Percentiles rank a stretch among this genome's conserved stretches.
Evolutionary conservation across 805 yeast species (phyloP).

Genomic region (Saturnispora halmiae): DNA sequence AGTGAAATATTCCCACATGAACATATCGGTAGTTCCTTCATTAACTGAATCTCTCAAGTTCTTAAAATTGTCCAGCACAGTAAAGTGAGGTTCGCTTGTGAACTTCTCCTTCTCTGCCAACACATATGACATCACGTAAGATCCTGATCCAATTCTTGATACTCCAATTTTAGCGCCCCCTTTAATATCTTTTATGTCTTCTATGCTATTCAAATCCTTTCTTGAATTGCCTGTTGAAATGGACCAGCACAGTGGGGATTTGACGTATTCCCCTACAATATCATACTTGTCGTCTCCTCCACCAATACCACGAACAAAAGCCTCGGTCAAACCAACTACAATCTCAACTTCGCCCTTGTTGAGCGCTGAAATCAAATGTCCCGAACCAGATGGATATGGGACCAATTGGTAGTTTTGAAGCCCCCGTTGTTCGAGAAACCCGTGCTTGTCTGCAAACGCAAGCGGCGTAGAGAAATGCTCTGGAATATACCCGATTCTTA

Average conservation of each 20-base stretch:
- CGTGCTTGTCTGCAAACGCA: constrained; percentile 56
- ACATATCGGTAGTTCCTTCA: constrained; percentile 56
- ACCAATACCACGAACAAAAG: constrained; percentile 74
- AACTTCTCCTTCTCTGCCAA: constrained; percentile 55
- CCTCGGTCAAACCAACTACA: constrained; percentile 88
- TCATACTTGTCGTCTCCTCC: constrained; percentile 55
- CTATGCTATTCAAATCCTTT: constrained; percentile 40
- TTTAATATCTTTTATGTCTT: constrained; percentile 39
- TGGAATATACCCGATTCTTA: constrained; percentile 75
- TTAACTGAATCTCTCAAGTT: constrained; percentile 78
- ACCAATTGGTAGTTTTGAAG: constrained; percentile 47
- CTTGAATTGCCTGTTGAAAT: constrained; percentile 67
- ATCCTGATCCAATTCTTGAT: constrained; percentile 83
- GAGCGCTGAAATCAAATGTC: constrained; percentile 70
- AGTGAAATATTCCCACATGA: constrained; percentile 95
- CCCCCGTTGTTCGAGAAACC: constrained; percentile 41
- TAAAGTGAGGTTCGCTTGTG: constrained; percentile 37
- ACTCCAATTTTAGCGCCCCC: constrained; percentile 27
- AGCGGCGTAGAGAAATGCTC: constrained; percentile 90
- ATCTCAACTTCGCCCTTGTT: constrained; percentile 57
- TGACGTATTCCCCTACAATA: constrained; percentile 73
- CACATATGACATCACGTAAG: constrained; percentile 85
- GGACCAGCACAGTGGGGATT: constrained; percentile 86
- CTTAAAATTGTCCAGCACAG: constrained; percentile 56
- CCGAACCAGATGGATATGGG: constrained; percentile 81